These are phyloP conservation scores for Solanum hybrid DNA, from an alignment of 305 asterid species.

Conservation along the genomic window DNA sequence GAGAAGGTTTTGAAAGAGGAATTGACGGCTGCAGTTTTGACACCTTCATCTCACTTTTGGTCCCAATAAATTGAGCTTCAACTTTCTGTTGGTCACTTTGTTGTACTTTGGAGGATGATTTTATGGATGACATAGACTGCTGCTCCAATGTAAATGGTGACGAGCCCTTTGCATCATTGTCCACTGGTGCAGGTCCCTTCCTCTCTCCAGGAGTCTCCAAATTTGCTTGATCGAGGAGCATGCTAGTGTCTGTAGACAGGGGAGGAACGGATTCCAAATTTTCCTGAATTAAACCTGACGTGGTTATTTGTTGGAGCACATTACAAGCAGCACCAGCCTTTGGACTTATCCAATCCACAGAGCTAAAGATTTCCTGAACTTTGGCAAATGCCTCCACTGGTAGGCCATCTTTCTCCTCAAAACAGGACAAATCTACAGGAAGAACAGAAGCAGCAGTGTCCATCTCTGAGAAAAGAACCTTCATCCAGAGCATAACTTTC, in stretches of 20 bases:
- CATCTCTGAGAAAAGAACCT: slow-evolving; percentile 95
- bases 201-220: slow-evolving; percentile 31
- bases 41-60: slow-evolving; percentile 16
- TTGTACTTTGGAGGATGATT: slow-evolving; percentile 23
- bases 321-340: slow-evolving; percentile 54
- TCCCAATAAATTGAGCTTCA: slow-evolving; percentile 16
- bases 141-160: slow-evolving; percentile 16
- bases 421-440: slow-evolving; percentile 57
- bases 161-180: slow-evolving; percentile 23
- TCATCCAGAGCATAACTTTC: slow-evolving; percentile 22
- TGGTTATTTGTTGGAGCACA: slow-evolving; percentile 43
- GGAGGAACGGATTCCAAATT: slow-evolving; percentile 28
- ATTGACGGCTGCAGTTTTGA: slow-evolving; percentile 5
- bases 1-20: slow-evolving; percentile 21
- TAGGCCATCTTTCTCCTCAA: slow-evolving; percentile 94
- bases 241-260: slow-evolving; percentile 5
- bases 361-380: slow-evolving; percentile 76
- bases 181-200: slow-evolving; percentile 27
- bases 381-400: slow-evolving; percentile 92
- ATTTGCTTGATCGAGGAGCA: slow-evolving; percentile 1
- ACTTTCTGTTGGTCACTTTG: slow-evolving; percentile 17
- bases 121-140: slow-evolving; percentile 19
- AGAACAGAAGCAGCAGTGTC: slow-evolving; percentile 58
- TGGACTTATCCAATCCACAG: slow-evolving; percentile 80
- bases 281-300: slow-evolving; percentile 31